Conservation (phyloP, 257 asterid genomes). For the Nicotiana tabacum region DNA sequence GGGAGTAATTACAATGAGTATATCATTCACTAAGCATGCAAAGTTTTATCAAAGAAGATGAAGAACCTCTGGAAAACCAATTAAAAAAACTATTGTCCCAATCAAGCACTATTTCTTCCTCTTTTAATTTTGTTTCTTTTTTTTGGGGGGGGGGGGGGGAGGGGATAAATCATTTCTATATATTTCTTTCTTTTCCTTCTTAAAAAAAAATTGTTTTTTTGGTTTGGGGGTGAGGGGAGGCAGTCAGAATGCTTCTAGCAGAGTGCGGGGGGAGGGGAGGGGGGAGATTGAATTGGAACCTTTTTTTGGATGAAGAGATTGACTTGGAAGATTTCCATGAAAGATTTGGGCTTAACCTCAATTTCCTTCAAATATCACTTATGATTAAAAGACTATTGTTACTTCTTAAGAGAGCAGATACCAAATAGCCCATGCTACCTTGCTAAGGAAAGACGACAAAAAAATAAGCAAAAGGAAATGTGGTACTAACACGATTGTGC, state of each 20-base stretch:
- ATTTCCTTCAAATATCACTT: neutral
- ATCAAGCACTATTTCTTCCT: neutral
- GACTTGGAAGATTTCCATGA: no score
- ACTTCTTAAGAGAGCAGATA: neutral
- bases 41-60: neutral
- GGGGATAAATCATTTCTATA: no score
- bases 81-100: neutral
- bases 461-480: neutral
- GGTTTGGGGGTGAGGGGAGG: no score
- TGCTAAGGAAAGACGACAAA: neutral
- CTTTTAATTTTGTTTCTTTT: no score
- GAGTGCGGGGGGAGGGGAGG: no score
- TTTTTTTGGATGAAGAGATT: no score
- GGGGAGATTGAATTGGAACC: no score
- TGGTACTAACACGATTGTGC: constrained; percentile 73
- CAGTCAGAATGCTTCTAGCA: no score
- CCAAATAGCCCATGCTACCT: neutral
- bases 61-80: neutral
- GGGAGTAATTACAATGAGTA: neutral
- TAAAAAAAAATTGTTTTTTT: no score
- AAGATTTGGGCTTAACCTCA: neutral
- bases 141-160: no score
- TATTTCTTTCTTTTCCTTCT: no score
- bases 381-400: neutral
- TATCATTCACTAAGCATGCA: neutral